Evolutionary conservation across 139 green algal species (phyloP).

Genomic region (Chlorella sp.): DNA sequence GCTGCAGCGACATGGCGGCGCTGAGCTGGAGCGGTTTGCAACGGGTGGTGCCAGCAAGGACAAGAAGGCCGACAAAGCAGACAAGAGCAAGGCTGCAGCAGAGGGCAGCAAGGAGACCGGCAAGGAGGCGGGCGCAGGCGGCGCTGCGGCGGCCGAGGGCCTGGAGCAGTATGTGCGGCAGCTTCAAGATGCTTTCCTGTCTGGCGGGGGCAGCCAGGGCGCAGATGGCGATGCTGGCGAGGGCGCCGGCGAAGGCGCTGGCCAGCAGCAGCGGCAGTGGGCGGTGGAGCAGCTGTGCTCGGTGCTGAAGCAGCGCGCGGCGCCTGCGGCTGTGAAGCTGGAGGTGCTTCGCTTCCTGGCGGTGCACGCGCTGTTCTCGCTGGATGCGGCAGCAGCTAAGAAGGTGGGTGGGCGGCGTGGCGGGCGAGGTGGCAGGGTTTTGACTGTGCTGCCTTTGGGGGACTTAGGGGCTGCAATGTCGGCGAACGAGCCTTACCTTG

Average conservation of each 20-base stretch:
- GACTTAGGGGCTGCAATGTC: no score
- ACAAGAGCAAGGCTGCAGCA: background rate
- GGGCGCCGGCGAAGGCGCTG: background rate
- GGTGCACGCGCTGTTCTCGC: constrained; percentile 61
- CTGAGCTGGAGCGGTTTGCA: constrained; percentile 27
- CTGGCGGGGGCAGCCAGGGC: background rate
- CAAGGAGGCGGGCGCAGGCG: background rate
- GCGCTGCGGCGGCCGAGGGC: constrained; percentile 11
- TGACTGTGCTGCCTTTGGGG: no score
- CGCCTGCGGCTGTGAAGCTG: constrained; percentile 4
- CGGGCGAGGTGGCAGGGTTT: no score
- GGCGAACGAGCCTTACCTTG: no score
- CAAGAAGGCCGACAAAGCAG: background rate
- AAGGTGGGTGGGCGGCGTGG: constrained; percentile 35
- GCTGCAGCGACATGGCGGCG: constrained; percentile 56
- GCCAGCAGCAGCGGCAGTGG: constrained; percentile 25
- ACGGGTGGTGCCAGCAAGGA: background rate
- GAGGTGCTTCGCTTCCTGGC: constrained; percentile 66
- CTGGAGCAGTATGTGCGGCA: constrained; percentile 43
- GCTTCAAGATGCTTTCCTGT: constrained; percentile 53
- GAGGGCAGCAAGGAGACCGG: background rate
- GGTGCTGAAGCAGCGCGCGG: constrained; percentile 43
- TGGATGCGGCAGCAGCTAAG: constrained; percentile 22
- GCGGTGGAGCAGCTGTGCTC: constrained; percentile 69
- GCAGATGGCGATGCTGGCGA: background rate